Base-by-base conservation (phyloP, 441 rosid genomes). In the Cnidoscolus chayamansa region DNA sequence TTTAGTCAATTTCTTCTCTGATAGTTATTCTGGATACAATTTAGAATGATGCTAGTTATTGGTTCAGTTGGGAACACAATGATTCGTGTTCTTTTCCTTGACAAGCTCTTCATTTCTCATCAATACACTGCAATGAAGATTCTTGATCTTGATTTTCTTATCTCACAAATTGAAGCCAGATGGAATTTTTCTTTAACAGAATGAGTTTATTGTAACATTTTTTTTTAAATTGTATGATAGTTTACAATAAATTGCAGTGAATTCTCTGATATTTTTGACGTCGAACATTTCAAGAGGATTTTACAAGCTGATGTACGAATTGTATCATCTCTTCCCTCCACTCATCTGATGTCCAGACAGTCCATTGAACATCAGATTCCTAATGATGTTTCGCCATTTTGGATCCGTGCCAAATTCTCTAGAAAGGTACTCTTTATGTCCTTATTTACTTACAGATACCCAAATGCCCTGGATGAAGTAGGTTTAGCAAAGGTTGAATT, bases 331-430 rank as follows among this genome's bases (percentile, higher is more conserved):
- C 77, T 92, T 35, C 98, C 98, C 3, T 89, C 96, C 1, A 82
- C 89, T 31, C 92, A 90, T 81, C 80, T 87, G 61, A 82, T 83
- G 88, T 79, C 90, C 25, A 86, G 84, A 75, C 93, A 86, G 70
- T 70, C 86, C 15, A 77, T 87, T 6, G 86, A 85, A 67, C 81
- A 81, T 53, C 91, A 84, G 74, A 78, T 89, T 75, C 98, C 96
- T 2, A 81, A 76, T 59, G 83, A 83, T 72, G 85, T 89, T 63
- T 84, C 93, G 20, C 96, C 96, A 0, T 77, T 77, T 76, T 92
- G 97, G 97, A 84, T 90, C 72, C 90, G 93, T 3, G 81, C 96
- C 61, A 86, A 82, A 67, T 83, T 84, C 84, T 86, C 84, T 65
- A 89, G 79, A 81, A 78, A 72, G 85, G 93, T 88, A 68, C 32